Percentiles rank a stretch among this genome's conserved stretches.
Evolutionary conservation across 306 rosid genomes (phyloP).

Genomic region (Prunus campanulata): DNA sequence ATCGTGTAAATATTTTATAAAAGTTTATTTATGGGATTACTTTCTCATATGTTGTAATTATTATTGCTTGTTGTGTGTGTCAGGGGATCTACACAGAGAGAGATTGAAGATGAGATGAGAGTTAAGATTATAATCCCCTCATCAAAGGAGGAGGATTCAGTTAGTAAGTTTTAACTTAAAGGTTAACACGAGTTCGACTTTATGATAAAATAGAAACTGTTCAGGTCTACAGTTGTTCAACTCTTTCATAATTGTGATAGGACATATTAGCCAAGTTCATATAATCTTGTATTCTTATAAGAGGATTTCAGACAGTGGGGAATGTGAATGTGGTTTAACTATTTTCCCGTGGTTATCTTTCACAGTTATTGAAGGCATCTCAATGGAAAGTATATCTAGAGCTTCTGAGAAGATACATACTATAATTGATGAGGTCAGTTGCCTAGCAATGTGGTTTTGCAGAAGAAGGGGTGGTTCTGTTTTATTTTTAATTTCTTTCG

Average conservation of each 20-base stretch:
- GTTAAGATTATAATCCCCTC: slow-evolving; percentile 70
- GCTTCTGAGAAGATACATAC: slow-evolving; percentile 71
- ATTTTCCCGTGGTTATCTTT: slow-evolving; percentile 25
- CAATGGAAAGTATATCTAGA: slow-evolving; percentile 57
- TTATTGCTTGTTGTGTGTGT: slow-evolving; percentile 16
- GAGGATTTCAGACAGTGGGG: background rate
- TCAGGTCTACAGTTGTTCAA: background rate
- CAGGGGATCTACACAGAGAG: slow-evolving; percentile 75
- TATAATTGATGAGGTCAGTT: slow-evolving; percentile 71
- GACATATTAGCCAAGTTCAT: background rate
- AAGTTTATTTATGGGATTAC: background rate
- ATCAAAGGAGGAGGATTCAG: slow-evolving; percentile 56
- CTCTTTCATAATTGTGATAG: background rate
- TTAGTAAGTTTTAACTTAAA: slow-evolving; percentile 66
- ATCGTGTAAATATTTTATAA: slow-evolving; percentile 12
- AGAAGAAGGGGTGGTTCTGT: slow-evolving; percentile 6
- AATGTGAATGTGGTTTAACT: slow-evolving; percentile 11
- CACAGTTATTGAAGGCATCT: slow-evolving; percentile 77
- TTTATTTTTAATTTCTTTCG: slow-evolving; percentile 9
- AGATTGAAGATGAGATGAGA: slow-evolving; percentile 71
- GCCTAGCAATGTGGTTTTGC: slow-evolving; percentile 23
- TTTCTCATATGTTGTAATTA: slow-evolving; percentile 21
- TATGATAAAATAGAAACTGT: background rate
- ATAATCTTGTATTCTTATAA: background rate
- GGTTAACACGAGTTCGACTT: slow-evolving; percentile 13